Base-by-base conservation (phyloP, 1,284 basidiomycete genomes). In the Pyrrhoderma lamaoense region DNA sequence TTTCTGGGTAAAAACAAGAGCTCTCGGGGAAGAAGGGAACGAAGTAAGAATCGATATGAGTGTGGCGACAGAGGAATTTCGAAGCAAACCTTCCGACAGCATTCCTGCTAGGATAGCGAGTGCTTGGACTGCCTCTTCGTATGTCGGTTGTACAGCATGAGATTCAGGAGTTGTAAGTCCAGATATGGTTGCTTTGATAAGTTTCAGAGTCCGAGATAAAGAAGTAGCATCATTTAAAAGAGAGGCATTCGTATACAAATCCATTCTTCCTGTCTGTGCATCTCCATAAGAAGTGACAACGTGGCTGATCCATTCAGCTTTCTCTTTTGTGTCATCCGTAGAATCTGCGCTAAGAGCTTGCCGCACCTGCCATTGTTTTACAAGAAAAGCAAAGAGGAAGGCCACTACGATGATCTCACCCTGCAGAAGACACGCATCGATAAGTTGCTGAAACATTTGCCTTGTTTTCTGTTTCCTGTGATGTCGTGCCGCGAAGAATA, bases 361-460 rank as follows among this genome's bases (percentile, higher is more conserved):
- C 19, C 65, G 67, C 3, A 68, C 36, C 55, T 85, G 74, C 70
- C 74, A 84, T 39, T 86, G 82, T 56, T 82, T 78, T 37, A 86
- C 66, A 16, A 87, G 62, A 35, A 80, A 65, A 1, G 75, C 80
- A 53, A 89, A 85, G 5, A 89, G 66, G 21, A 89, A 66, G 1
- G 81, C 79, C 0, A 77, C 86, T 22, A 84, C 71, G 38, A 89
- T 71, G 43, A 89, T 79, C 60, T 89, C 86, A 23, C 85, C 84
- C 46, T 89, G 85, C 42, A 87, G 64, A 9, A 89, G 65, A 56
- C 82, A 84, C 5, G 81, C 72, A 2, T 74, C 70, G 56, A 89
- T 71, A 39, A 86, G 63, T 2, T 71, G 68, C 38, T 74, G 72
- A 60, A 81, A 85, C 71, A 85, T 80, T 22, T 70, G 66, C 21